Evolutionary conservation across 306 rosid species (phyloP), one percentile per base, ranked within the genome.

Genomic region (Quercus aquifolioides): DNA sequence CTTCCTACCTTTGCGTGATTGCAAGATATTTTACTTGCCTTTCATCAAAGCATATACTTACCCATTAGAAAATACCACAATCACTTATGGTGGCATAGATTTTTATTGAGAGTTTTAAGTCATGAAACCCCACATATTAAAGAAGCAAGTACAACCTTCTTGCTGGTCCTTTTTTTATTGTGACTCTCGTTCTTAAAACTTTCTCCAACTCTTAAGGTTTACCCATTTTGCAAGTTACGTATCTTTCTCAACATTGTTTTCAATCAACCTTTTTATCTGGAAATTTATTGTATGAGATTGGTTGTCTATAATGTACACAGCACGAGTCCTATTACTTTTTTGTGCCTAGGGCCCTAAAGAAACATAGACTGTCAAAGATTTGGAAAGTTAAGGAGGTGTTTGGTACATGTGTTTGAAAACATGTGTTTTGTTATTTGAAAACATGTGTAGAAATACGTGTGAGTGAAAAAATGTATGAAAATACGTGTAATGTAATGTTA

Each of bases 281-380:
- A 60, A 26, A 60, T 38, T 38, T 38, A 38, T 60, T 60, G 68
- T 3, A 18, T 3, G 51, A 30, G 71, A 31, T 19, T 30, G 71
- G 19, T 31, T 31, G 43, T 65, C 69, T 15, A 65, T 43, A 6
- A n/a, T 65, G 20, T 15, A 31, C 13, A 6, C 15, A 63, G 17
- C 17, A 14, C 14, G 6, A 5, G 11, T 4, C 19, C 17, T 35
- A 6, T 2, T 25, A 25, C 17, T 23, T 23, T 15, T 15, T 38
- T 38, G 43, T 38, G 43, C 43, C 43, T 38, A 6, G 2, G 17
- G 71, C 51, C 33, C 14, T 21, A 58, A 35, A 75, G 59, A 65
- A 52, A 69, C 59, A 56, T 71, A 20, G 55, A 80, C 60, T 2
- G 83, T 84, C 88, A 81, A 84, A 69, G 80, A 82, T 82, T 43